Conservation (phyloP, 2,329 filamentous ascomycete genomes). For the Epichloe elymi region DNA sequence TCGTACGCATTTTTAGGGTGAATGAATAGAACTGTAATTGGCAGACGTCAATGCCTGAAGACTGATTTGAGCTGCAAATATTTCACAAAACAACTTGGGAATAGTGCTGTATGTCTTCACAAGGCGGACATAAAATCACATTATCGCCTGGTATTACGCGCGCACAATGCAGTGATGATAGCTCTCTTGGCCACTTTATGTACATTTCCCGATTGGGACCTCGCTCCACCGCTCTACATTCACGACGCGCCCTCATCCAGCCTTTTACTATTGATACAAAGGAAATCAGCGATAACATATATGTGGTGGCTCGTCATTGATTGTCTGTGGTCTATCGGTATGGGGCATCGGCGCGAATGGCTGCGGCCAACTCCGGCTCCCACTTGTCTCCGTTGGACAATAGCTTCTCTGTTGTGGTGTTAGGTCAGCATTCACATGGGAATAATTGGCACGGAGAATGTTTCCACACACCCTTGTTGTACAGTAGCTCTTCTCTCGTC, state of each 20-base stretch:
- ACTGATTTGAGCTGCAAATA: too few species aligned
- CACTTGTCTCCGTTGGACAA: conserved; percentile 86
- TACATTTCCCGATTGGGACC: background rate
- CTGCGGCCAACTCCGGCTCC: conserved; percentile 92
- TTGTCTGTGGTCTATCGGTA: conserved; percentile 51
- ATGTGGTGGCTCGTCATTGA: background rate
- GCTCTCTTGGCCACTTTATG: background rate
- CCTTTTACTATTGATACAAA: background rate
- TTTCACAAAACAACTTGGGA: background rate
- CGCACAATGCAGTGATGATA: background rate
- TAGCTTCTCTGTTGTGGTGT: conserved; percentile 52
- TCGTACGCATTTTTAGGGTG: too few species aligned
- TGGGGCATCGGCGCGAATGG: conserved; percentile 82
- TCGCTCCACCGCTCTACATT: background rate
- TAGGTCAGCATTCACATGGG: conserved; percentile 6
- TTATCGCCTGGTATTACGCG: background rate
- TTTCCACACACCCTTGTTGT: conserved; percentile 63
- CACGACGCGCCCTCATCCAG: background rate
- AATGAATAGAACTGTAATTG: too few species aligned
- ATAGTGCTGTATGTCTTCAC: background rate
- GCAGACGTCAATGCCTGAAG: too few species aligned
- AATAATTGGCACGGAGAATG: too few species aligned
- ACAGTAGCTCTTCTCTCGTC: conserved; percentile 81
- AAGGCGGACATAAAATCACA: background rate
- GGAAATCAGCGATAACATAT: background rate